Evolutionary conservation across 163 green algal genomes (phyloP), one percentile per base, ranked within the genome.

Genomic region (Chloroidium sp.): DNA sequence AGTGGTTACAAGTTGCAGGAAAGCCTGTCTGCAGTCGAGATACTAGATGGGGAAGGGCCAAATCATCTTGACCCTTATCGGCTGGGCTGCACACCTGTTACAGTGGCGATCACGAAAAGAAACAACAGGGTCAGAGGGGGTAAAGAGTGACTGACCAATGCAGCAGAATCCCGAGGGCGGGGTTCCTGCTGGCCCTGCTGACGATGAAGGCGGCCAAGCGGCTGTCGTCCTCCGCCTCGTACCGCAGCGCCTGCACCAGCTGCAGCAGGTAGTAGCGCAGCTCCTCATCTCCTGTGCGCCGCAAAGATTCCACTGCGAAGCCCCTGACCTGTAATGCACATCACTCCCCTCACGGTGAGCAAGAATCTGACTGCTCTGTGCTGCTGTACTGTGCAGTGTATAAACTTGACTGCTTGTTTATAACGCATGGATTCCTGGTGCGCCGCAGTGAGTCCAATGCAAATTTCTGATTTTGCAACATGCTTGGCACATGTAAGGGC

Each of bases 211-310:
- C 59, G 0, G 91, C 90, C 59, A 98, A 90, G 3, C 85, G 86
- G 62, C 85, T 93, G 77, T 91, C 78, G 75, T 97, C 91, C 4
- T 75, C 74, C 57, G 77, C 61, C 83, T 97, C 92, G 82, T 95
- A 95, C 12, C 93, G 87, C 82, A 96, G 84, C 6, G 93, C 92
- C 86, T 97, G 94, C 69, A 98, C 94, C 74, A 98, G 91, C 86
- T 97, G 95, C 85, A 98, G 91, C 85, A 98, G 88, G 84, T 96
- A 97, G 78, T 87, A 91, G 1, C 93, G 82, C 79, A 99, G 89
- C 90, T 98, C 94, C 62, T 97, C 94, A 75, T 98, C 92, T 1
- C 94, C 90, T 0, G 92, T 93, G 10, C 82, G 69, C 75, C 89
- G 77, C 69, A 97, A 87, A 60, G 94, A 89, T 60, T 80, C 83